Percentiles rank a stretch among this genome's conserved stretches.
Conservation (phyloP, 2,329 filamentous ascomycete genomes). For the Sclerotinia nivalis region DNA sequence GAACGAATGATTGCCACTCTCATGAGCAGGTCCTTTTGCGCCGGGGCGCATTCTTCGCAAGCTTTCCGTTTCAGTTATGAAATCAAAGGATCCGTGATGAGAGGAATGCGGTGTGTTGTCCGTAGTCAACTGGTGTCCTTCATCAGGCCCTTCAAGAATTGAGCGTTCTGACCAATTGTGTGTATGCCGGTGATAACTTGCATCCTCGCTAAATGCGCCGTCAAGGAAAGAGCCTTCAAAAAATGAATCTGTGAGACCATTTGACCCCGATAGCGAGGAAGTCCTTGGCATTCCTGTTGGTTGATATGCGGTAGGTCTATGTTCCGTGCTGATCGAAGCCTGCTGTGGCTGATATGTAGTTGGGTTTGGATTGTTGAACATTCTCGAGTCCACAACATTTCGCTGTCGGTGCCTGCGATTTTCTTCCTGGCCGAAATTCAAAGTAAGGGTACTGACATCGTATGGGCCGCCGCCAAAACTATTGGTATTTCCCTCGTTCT, state of each 20-base stretch:
- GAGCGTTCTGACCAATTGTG: slow-evolving; percentile 58
- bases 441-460: slow-evolving; percentile 33
- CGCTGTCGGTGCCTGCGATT: slow-evolving; percentile 50
- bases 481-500: slow-evolving; percentile 26
- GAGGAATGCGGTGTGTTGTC: slow-evolving; percentile 37
- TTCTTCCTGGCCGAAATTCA: slow-evolving; percentile 41
- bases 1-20: slow-evolving; percentile 42
- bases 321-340: slow-evolving; percentile 27
- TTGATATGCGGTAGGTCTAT: slow-evolving; percentile 38
- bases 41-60: slow-evolving; percentile 40
- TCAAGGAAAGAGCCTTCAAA: slow-evolving; percentile 76
- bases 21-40: slow-evolving; percentile 28
- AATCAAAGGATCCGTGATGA: slow-evolving; percentile 53
- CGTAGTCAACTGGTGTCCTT: slow-evolving; percentile 36
- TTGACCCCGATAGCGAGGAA: slow-evolving; percentile 50
- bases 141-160: slow-evolving; percentile 53
- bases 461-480: slow-evolving; percentile 37
- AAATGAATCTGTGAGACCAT: slow-evolving; percentile 71
- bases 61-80: slow-evolving; percentile 56
- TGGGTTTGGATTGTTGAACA: slow-evolving; percentile 39
- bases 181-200: slow-evolving; percentile 42
- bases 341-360: slow-evolving; percentile 33
- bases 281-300: slow-evolving; percentile 31
- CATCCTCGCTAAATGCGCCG: slow-evolving; percentile 59
- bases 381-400: slow-evolving; percentile 48